Base-by-base conservation (phyloP, 306 rosid species). In the Dryas alaskensis region DNA sequence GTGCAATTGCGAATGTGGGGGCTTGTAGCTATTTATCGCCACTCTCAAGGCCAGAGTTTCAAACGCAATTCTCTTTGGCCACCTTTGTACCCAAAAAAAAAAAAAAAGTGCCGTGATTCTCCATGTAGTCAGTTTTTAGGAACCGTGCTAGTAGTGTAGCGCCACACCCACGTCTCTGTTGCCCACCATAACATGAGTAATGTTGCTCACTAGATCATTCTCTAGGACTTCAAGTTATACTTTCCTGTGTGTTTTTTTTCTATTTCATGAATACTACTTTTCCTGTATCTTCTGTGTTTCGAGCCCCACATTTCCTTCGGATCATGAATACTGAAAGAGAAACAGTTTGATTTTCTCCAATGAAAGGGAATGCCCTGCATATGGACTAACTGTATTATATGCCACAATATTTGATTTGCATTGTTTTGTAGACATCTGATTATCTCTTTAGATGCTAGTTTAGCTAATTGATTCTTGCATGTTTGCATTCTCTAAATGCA, bases 401-500 rank as follows among this genome's bases (percentile, higher is more conserved):
- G 22, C 51, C 13, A 0, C 37, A 0, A 7, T 70, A 11, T 55
- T 55, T 44, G 13, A 16, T 45, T 11, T 22, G 48, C 60, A 1
- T 44, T 43, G 17, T 37, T 13, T 55, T 70, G 44, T 43, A 19
- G 14, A 10, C n/a, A n/a, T 48, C 11, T 19, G 37, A 70, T 10
- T 31, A 19, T 55, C 17, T 39, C 42, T 54, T 17, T 70, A 57
- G 27, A 11, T 27, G 42, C 10, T 10, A 58, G 11, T 27, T 25
- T 25, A 4, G 31, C 27, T 46, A 5, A 49, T 69, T 25, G 54
- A 39, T 60, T 5, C 37, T 46, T 52, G 10, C 31, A 25, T 58
- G 61, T 81, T 69, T 49, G 44, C 45, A 66, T 43, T 65, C 63
- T 10, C 74, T 54, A 39, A 67, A 65, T 75, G 67, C 88, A 94